Base-by-base conservation (phyloP, 2,329 filamentous ascomycete species). In the Annulohypoxylon truncatum region DNA sequence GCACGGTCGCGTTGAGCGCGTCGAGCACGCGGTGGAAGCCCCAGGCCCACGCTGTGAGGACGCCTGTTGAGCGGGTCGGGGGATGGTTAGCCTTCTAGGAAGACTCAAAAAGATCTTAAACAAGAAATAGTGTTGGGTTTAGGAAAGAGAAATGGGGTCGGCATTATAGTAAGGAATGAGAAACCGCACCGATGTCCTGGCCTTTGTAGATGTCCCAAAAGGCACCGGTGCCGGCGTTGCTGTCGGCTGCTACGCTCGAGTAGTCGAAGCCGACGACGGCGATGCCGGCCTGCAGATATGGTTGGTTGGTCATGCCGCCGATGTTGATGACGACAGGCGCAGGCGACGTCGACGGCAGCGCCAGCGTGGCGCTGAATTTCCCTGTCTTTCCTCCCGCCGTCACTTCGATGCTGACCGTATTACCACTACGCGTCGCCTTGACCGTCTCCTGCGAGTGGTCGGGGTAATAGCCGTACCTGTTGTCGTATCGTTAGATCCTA, bases 31-130 rank as follows among this genome's bases (percentile, higher is more conserved):
- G 82, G 71, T 84, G 82, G 67, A 86, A 84, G 46, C 81, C 84
- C 84, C 84, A 87, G 10, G 84, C 83, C 85, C 84, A 86, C 10
- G 84, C 84, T 10, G 82, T 85, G 55, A 85, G 76, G 35, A 83
- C 82, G 61, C 83, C 82, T 81, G 46, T 58, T 42, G 2, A 33
- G 42, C 7, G 2, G 15, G n/a, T n/a, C n/a, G 13, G 20, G 20
- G 12, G 9, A 6, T 12, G 4, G 20, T 44, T 24, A 44, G 40
- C 40, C 18, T 22, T n/a, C 8, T 24, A 28, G 2, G 2, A 6
- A n/a, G n/a, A n/a, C n/a, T n/a, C 26, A 28, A 28, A 28, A 28
- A 28, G 1, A 13, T n/a, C n/a, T n/a, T n/a, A n/a, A n/a, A n/a
- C n/a, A n/a, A n/a, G n/a, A n/a, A 12, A 24, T 2, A 10, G 35